Evolutionary conservation across 805 yeast genomes (phyloP), one percentile per base, ranked within the genome.

Genomic region (Saccharomycopsis fermentans): DNA sequence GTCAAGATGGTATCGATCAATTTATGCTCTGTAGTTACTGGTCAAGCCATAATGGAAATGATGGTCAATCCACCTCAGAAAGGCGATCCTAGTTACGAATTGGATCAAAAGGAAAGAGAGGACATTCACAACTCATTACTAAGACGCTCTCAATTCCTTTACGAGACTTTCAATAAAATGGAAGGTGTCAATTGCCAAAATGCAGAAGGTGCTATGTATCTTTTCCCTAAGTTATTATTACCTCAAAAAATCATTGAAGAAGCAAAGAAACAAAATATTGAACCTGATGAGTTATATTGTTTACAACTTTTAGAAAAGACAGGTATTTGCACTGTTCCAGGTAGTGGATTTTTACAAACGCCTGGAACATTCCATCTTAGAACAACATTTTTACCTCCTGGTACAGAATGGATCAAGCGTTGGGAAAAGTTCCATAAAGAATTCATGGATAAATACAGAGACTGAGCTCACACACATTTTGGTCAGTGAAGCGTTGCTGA

Each of bases 201-300:
- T 63, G 98, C 99, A 51, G 82, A 86, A 75, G 99, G 99, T 64
- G 97, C 99, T 48, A 92, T 94, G 99, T 94, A 94, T 73, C 76
- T 94, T 61, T 94, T 90, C 82, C 99, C 99, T 52, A 78, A 75
- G 63, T 73, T 94, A 59, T 70, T 80, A 36, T 74, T 94, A 58
- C 83, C 88, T 16, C 78, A 80, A 17, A 78, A 78, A 63, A 90
- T 90, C 14, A 74, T 81, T 54, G 75, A 75, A 29, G 77, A 76
- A 50, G 96, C 97, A 36, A 74, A 76, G 57, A 74, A 77, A 58
- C 67, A 69, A 34, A 82, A 81, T 26, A 68, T 81, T 66, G 74
- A 79, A 51, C 86, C 96, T 21, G 99, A 94, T 70, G 97, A 87
- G 70, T 82, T 87, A 63, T 94, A 94, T 75, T 91, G 97, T 71